These are phyloP conservation scores for Fusarium begoniae DNA, from an alignment of 2,329 filamentous ascomycete genomes.

Conservation along the genomic window DNA sequence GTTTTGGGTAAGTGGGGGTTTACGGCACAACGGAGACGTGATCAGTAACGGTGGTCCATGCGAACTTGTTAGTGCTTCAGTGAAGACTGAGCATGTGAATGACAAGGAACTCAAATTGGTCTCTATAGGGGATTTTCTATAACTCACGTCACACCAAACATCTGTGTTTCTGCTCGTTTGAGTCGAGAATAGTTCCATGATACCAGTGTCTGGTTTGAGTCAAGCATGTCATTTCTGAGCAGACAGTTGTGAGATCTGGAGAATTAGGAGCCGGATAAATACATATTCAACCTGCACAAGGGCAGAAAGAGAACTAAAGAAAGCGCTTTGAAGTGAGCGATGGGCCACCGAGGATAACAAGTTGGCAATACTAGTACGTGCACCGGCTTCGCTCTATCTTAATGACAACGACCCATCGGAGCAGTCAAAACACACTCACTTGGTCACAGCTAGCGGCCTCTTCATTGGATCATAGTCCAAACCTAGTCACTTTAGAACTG, in stretches of 20 bases:
- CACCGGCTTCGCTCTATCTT: not conserved
- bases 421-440: not conserved
- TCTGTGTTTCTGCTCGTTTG: not conserved
- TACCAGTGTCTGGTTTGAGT: not conserved
- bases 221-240: not conserved
- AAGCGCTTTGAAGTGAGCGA: not conserved
- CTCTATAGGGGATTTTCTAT: not conserved
- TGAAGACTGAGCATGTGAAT: not conserved
- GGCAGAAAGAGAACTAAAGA: not conserved
- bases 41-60: not conserved
- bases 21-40: constrained; percentile 4
- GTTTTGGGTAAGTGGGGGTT: constrained; percentile 16
- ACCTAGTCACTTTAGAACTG: not conserved
- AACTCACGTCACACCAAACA: not conserved
- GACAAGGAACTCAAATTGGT: not conserved
- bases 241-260: not conserved
- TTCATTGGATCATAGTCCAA: constrained; percentile 5
- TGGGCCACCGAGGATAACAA: not conserved
- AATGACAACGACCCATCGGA: not conserved
- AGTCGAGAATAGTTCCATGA: not conserved
- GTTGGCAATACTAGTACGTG: not conserved
- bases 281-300: not conserved
- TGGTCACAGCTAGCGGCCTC: not conserved
- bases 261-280: not conserved
- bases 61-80: not conserved